phyloP scores from a whole-genome alignment of 140 eudicot species.

The Anethum foeniculum region DNA sequence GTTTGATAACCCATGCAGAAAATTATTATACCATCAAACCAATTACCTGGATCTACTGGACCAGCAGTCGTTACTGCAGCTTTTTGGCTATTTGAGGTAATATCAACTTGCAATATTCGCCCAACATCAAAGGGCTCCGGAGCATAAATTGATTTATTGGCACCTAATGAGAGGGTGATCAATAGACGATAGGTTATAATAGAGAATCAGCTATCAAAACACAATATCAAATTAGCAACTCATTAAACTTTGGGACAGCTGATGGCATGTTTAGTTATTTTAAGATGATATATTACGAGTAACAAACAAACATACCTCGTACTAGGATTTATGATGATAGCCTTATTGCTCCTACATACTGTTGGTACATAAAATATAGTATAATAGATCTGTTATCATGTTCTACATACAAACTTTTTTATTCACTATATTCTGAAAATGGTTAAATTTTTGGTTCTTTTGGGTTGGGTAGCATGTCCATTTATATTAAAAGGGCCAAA shows the following conservation, averaged over 20 bases:
- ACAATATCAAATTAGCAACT: background rate
- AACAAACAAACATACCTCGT: background rate
- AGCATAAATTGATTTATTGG: slow-evolving; percentile 81
- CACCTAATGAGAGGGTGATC: slow-evolving; percentile 44
- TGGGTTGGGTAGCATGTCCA: background rate
- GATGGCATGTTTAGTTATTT: background rate
- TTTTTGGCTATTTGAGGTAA: slow-evolving; percentile 61
- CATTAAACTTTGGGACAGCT: background rate
- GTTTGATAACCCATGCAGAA: background rate
- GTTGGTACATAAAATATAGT: background rate
- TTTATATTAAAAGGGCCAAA: background rate
- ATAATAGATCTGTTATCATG: too few relatives aligned
- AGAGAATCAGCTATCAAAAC: background rate
- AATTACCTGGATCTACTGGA: slow-evolving; percentile 67
- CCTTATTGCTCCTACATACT: background rate
- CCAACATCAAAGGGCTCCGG: slow-evolving; percentile 95
- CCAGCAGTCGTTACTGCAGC: slow-evolving; percentile 57
- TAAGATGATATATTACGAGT: background rate
- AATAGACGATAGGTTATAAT: slow-evolving; percentile 2
- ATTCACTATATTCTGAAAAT: too few relatives aligned
- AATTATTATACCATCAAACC: background rate
- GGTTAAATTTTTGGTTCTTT: background rate
- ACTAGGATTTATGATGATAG: too few relatives aligned
- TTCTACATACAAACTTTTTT: too few relatives aligned
- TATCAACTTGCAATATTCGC: slow-evolving; percentile 79